phyloP scores from a whole-genome alignment of 2,329 filamentous ascomycete genomes.

The Periconia sp. region DNA sequence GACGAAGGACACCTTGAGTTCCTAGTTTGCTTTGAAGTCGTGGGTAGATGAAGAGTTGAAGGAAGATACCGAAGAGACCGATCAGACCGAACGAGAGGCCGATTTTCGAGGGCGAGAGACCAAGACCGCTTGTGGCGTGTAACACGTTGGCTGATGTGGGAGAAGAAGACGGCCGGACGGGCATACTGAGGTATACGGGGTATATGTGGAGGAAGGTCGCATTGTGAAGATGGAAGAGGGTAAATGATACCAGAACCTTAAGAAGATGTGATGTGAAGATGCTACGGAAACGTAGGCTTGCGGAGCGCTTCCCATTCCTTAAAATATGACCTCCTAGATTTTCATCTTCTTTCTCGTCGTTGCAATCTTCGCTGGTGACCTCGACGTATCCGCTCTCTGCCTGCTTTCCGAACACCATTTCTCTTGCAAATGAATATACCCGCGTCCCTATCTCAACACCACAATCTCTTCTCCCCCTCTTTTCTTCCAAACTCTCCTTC shows the following conservation, averaged over 20 bases:
- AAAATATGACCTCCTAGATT: conserved; percentile 6
- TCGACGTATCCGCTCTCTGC: no score
- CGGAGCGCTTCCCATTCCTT: conserved; percentile 45
- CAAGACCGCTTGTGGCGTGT: conserved; percentile 49
- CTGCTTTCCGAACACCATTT: conserved; percentile 17
- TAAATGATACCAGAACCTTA: conserved; percentile 45
- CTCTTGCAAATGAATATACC: conserved; percentile 30
- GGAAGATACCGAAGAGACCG: conserved; percentile 46
- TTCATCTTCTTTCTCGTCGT: conserved; percentile 16
- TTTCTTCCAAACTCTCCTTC: conserved; percentile 55
- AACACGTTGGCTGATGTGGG: conserved; percentile 27
- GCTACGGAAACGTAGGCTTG: conserved; percentile 36
- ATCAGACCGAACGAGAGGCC: conserved; percentile 49
- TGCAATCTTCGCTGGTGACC: conserved; percentile 7
- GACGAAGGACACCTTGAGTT: conserved; percentile 41
- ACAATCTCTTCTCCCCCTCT: conserved; percentile 35
- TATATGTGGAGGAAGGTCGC: conserved; percentile 50
- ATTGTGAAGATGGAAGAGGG: conserved; percentile 48
- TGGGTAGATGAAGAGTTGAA: conserved; percentile 50
- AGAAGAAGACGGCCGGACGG: conserved; percentile 15
- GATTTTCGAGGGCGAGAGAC: conserved; percentile 46
- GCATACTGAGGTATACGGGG: conserved; percentile 50
- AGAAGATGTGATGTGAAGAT: conserved; percentile 48
- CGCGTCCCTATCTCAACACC: conserved; percentile 38
- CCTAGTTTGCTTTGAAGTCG: conserved; percentile 42